phyloP scores from a whole-genome alignment of 2,329 filamentous ascomycete species.

The Cladosporium oxysporum region DNA sequence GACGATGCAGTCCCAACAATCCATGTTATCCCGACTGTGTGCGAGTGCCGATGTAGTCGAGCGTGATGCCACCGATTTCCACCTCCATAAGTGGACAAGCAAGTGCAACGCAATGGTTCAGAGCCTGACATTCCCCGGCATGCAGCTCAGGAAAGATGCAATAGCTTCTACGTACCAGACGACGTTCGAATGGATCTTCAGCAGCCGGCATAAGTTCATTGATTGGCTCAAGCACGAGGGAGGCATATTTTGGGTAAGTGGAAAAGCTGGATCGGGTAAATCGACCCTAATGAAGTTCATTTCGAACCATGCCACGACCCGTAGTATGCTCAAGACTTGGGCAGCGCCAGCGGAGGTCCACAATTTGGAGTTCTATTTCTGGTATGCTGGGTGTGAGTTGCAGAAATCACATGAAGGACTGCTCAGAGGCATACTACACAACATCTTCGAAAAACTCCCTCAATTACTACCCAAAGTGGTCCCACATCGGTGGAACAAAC shows the following conservation, averaged over 20 bases:
- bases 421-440: not conserved
- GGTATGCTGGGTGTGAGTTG: not conserved
- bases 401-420: not conserved
- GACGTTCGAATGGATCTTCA: not conserved
- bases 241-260: not conserved
- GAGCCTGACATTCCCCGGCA: not conserved
- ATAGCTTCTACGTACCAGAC: not conserved
- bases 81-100: no score
- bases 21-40: not conserved
- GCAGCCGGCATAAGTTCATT: not conserved
- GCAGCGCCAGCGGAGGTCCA: not conserved
- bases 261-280: not conserved
- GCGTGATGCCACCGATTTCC: no score
- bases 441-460: not conserved
- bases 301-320: not conserved
- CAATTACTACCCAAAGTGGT: not conserved
- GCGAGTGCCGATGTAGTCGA: not conserved
- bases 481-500: not conserved
- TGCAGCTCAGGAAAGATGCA: not conserved
- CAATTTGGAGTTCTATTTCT: not conserved
- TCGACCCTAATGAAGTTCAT: not conserved
- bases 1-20: not conserved
- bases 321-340: not conserved
- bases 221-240: not conserved
- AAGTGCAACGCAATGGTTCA: not conserved